Evolutionary conservation across 371 early-diverging fungal genomes (phyloP).

Genomic region (Rhizopus arrhizus): DNA sequence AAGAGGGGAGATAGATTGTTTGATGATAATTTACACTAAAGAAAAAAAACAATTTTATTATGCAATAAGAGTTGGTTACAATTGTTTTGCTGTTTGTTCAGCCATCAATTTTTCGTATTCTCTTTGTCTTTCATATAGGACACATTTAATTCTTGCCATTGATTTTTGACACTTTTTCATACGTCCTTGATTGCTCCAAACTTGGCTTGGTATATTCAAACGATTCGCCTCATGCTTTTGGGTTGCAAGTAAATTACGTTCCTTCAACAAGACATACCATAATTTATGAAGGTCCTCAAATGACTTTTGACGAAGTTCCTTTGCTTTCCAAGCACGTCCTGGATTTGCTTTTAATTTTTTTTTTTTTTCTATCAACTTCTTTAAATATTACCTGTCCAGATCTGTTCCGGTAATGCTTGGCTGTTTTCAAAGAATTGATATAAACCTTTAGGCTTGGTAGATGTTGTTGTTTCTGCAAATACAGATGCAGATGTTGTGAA

Average conservation of each 20-base stretch:
- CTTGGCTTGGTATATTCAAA: conserved; percentile 60
- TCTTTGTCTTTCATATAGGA: conserved; percentile 86
- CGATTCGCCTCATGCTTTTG: conserved; percentile 84
- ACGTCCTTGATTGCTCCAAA: conserved; percentile 76
- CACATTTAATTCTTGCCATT: conserved; percentile 92
- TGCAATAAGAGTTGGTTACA: no score
- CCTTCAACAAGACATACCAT: conserved; percentile 94
- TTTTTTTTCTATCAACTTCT: background rate
- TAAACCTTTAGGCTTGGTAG: conserved; percentile 57
- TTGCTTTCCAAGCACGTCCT: conserved; percentile 92
- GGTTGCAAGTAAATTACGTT: conserved; percentile 88
- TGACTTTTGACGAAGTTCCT: conserved; percentile 88
- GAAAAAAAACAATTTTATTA: no score
- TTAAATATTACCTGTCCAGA: conserved; percentile 62
- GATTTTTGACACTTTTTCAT: conserved; percentile 85
- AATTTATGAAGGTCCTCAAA: conserved; percentile 97
- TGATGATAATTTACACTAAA: no score
- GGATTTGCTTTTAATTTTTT: conserved; percentile 5
- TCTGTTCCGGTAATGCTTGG: conserved; percentile 65
- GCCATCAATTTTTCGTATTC: conserved; percentile 63
- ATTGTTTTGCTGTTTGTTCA: no score
- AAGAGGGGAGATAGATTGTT: no score
- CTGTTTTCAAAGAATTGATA: conserved; percentile 90
- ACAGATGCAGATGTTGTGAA: conserved; percentile 35
- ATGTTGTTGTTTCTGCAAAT: conserved; percentile 7